A percentile compares a stretch with the other conserved stretches of the same genome.
Evolutionary conservation across 1,284 basidiomycete genomes (phyloP).

Genomic region (Mycosarcoma mackinlayi): DNA sequence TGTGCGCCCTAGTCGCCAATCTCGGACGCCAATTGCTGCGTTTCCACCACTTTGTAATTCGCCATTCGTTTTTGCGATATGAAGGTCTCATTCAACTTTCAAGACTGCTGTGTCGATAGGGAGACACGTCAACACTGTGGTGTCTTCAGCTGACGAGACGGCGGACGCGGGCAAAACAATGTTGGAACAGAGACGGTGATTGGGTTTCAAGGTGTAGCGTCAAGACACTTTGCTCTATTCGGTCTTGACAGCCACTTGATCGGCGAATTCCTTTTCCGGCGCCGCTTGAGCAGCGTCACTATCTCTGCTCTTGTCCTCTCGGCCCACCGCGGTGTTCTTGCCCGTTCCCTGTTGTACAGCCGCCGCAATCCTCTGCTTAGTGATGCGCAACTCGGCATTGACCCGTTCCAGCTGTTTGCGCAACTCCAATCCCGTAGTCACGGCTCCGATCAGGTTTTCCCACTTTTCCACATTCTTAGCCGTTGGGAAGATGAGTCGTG

Average conservation of each 20-base stretch:
- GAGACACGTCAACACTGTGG: no score
- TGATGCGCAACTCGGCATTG: conserved; percentile 47
- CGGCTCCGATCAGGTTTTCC: conserved; percentile 67
- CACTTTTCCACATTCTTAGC: conserved; percentile 65
- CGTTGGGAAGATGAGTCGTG: conserved; percentile 64
- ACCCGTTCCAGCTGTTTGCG: conserved; percentile 65
- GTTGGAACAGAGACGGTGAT: no score
- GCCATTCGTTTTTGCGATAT: no score
- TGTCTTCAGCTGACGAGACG: no score
- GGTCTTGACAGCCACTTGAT: conserved; percentile 10
- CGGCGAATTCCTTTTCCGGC: no score
- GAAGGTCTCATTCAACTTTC: no score
- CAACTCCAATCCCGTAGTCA: conserved; percentile 64
- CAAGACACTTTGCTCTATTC: conserved; percentile 6
- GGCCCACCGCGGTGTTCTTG: not conserved
- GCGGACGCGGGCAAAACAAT: no score
- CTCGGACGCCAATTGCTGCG: no score
- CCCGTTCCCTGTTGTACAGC: conserved; percentile 12
- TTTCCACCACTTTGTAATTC: no score
- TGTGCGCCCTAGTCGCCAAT: no score
- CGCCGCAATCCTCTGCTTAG: conserved; percentile 33
- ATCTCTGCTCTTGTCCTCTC: not conserved
- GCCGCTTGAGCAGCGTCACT: not conserved
- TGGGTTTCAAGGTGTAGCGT: no score
- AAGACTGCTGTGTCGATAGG: no score